Base-by-base conservation (phyloP, 257 asterid species). In the Nicotiana tabacum region DNA sequence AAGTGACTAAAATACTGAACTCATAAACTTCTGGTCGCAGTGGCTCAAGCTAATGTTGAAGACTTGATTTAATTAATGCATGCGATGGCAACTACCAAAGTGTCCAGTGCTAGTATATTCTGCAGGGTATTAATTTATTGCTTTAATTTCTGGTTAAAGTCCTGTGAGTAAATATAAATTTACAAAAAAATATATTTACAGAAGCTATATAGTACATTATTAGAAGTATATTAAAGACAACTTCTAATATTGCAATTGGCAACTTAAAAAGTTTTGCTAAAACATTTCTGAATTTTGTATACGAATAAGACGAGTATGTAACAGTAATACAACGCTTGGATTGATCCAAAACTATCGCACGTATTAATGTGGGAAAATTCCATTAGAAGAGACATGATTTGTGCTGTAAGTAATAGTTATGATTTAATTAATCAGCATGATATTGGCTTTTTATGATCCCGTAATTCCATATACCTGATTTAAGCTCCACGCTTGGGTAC, bases 391-490 rank as follows among this genome's bases (percentile, higher is more conserved):
- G 64, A 51, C 80, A 51, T 8, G 53, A 51, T 51, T 55, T 76
- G 64, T 51, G 80, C 46, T 12, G 17, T 32, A 35, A 76, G 29
- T 24, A 76, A 29, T 76, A 51, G 15, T 76, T 16, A 15, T 46
- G 5, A 51, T 51, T 76, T 76, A 76, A 74, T 48, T 76, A 76
- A 27, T 51, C 62, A 76, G 61, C 15, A 8, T 76, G 9, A 51
- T 76, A 12, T 46, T 76, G 17, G 80, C 80, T 9, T 74, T 29
- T 76, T 48, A 16, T 51, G 80, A 51, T 76, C 80, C 80, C 80
- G 29, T 51, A 76, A 76, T 76, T 76, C 16, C 80, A 51, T 27
- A 27, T 9, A 48, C 65, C 80, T 51, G 32, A 64, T 51, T 76
- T 48, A 51, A 48, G 30, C 12, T 51, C 3, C 80, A 76, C 62